Evolutionary conservation across 176 grass and related monocot genomes (phyloP), one percentile per base, ranked within the genome.

Genomic region (Eragrostis nindensis): DNA sequence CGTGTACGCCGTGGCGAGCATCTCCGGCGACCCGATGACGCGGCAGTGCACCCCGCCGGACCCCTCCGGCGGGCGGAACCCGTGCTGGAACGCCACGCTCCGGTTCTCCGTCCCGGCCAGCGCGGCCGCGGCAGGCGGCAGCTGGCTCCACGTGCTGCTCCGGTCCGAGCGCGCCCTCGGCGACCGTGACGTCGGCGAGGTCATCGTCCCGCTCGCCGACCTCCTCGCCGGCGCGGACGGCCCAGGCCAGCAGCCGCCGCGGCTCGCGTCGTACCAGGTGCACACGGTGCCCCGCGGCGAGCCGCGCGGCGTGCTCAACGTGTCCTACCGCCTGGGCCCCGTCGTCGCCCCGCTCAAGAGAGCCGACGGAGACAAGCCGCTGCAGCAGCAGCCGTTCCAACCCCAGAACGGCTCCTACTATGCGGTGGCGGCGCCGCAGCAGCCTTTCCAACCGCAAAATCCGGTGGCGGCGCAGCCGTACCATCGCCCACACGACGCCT

Each of bases 111-210:
- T 94, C 14, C 94, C 94, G 0, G 71, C 89, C 10, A 79, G 86
- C 59, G 71, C 41, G 5, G 19, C 25, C 2, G 38, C 26, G 16
- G 61, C 12, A 0, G 55, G 47, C 17, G 6, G 4, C 6, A 47
- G 27, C 18, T 88, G 63, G 45, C 79, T 97, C 39, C 84, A 88
- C 66, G 68, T 97, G 47, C 68, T 92, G 40, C 85, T 97, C 82
- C 94, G 94, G 53, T 27, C 87, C 8, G 80, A 94, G 71, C 89
- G 91, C 76, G 13, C 50, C 16, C 76, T 88, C 45, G 89, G 94
- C 46, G 91, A 97, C 89, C 87, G 89, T 29, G 84, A 97, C 55
- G 60, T 97, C 42, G 94, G 94, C 29, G 87, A 87, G 81, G 85
- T 90, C 53, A 29, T 65, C 55, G 5, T 93, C 18, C 91, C 85